Evolutionary conservation across 192 early-diverging fungal species (phyloP), one percentile per base, ranked within the genome.

Genomic region (Chytriomyces hyalinus): DNA sequence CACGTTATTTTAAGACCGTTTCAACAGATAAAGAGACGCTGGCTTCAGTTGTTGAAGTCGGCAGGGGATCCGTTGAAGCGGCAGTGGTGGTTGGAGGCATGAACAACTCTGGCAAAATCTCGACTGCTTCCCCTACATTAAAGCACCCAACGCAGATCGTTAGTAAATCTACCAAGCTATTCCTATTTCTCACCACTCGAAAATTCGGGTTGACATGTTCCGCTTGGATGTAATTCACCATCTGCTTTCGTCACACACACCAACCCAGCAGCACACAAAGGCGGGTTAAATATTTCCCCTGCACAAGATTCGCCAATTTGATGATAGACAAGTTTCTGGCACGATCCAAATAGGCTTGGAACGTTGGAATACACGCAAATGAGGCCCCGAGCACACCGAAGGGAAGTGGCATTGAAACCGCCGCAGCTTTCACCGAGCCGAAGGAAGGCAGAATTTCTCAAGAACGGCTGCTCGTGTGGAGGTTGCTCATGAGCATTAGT

Each of bases 171-270:
- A 36, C 36, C 4, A 0, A 36, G 36, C 36, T 4, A 36, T 36
- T 36, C 36, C 36, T 36, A 36, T 36, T 36, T 36, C 36, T 36
- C 36, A 36, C 36, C 36, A 36, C 36, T 36, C 36, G 36, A 36
- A 36, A 36, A 36, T 1, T 13, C 20, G 53, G 53, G 15, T 2
- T 57, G 53, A 20, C 53, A 57, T n/a, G 53, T 57, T 57, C 53
- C 53, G 2, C 20, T 57, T 20, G 53, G 15, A 20, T n/a, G 53
- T 3, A 20, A 20, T n/a, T n/a, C 63, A 6, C 26, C 28, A 13
- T 65, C 28, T 26, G 26, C n/a, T n/a, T 65, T 36, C 36, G 36
- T 26, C 63, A 70, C 70, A 72, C 70, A 72, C 8, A 72, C 51
- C 60, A 72, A 44, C 10, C 70, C 70, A 3, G 70, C 8, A 4